Percentiles rank a stretch among this genome's conserved stretches.
Evolutionary conservation across 1,284 basidiomycete genomes (phyloP).

Genomic region (Salmacisia buchloeana): DNA sequence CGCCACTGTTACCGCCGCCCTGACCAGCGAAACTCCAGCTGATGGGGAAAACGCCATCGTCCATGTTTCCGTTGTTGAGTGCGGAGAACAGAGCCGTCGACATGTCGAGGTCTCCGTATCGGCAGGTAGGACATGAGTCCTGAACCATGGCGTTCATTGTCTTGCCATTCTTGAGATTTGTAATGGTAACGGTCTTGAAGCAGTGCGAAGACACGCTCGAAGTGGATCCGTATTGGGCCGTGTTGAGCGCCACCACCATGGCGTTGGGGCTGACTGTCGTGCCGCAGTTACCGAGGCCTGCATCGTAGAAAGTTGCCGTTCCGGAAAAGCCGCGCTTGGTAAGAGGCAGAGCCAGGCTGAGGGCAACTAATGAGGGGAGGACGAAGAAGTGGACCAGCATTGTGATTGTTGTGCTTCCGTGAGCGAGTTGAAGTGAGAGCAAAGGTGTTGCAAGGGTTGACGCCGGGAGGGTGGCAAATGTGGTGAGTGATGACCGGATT

Average conservation of each 20-base stretch:
- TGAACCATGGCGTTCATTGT: slow-evolving; percentile 61
- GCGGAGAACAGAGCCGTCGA: slow-evolving; percentile 65
- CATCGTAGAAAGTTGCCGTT: background rate
- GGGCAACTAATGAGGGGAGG: no score
- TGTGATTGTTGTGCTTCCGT: no score
- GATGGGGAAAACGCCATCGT: slow-evolving; percentile 44
- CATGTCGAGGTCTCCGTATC: slow-evolving; percentile 69
- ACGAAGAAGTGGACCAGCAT: background rate
- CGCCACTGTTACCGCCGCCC: background rate
- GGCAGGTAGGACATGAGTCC: slow-evolving; percentile 69
- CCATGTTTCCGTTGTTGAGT: slow-evolving; percentile 41
- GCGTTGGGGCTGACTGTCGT: slow-evolving; percentile 19
- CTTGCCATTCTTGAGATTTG: slow-evolving; percentile 59
- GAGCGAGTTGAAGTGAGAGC: no score
- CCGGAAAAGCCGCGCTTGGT: background rate
- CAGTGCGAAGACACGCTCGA: slow-evolving; percentile 51
- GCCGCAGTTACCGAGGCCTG: slow-evolving; percentile 20
- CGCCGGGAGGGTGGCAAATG: no score
- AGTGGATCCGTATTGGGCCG: slow-evolving; percentile 28
- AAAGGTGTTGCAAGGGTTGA: no score
- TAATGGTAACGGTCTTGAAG: slow-evolving; percentile 63
- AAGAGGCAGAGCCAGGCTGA: background rate
- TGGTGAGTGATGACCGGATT: no score
- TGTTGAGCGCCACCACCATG: slow-evolving; percentile 44
- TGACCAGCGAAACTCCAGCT: slow-evolving; percentile 22